Conservation (phyloP, 345 rosid species). For the Garcia nutans region DNA sequence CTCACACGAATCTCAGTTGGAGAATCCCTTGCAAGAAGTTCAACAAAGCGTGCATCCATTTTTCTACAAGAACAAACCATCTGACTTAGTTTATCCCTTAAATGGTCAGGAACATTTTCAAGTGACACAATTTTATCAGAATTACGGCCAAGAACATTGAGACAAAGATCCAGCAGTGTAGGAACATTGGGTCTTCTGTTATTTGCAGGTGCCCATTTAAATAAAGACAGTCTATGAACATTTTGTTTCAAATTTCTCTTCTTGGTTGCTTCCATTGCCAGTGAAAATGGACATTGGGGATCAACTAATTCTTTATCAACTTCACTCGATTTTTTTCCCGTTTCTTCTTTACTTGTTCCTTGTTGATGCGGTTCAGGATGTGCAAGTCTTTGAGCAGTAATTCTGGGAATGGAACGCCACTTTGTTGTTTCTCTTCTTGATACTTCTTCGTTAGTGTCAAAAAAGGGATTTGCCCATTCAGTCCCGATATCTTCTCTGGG, state of each 20-base stretch:
- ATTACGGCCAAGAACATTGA: slow-evolving; percentile 34
- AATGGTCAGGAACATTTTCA: slow-evolving; percentile 37
- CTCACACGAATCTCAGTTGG: slow-evolving; percentile 36
- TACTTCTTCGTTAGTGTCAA: background rate
- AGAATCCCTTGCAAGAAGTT: slow-evolving; percentile 41
- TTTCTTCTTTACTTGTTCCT: background rate
- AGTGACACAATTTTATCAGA: slow-evolving; percentile 39
- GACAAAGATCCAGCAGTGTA: slow-evolving; percentile 33
- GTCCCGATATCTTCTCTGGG: background rate
- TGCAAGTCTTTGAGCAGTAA: slow-evolving; percentile 16
- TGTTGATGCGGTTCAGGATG: background rate
- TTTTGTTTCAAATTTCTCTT: slow-evolving; percentile 15
- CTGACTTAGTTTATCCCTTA: slow-evolving; percentile 36
- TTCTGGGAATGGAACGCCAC: slow-evolving; percentile 13
- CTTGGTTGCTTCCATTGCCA: slow-evolving; percentile 33
- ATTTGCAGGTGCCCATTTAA: slow-evolving; percentile 26
- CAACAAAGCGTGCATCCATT: slow-evolving; percentile 32
- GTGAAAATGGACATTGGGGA: slow-evolving; percentile 22
- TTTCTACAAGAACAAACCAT: slow-evolving; percentile 26
- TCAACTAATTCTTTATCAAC: slow-evolving; percentile 13
- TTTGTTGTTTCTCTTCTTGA: background rate
- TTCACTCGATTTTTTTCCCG: background rate
- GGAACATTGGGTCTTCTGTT: slow-evolving; percentile 18
- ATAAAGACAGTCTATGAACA: background rate
- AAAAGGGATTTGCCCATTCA: background rate